Percentiles rank a stretch among this genome's conserved stretches.
phyloP scores from a whole-genome alignment of 75 land plant species.

The Gnetum montanum region DNA sequence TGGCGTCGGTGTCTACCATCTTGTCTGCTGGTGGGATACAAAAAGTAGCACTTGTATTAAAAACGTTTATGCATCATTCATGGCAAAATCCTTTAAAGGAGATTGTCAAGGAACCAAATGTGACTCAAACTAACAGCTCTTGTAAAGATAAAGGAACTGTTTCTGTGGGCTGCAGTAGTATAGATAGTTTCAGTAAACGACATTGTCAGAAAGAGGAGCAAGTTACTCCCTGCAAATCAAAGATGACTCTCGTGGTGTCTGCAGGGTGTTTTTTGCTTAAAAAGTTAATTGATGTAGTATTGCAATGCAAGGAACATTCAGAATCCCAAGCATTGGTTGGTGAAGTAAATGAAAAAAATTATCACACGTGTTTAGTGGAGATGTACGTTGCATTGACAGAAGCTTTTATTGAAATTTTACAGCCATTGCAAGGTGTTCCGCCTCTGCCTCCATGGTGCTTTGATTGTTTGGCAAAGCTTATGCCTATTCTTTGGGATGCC shows the following conservation, averaged over 20 bases:
- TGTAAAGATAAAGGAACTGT: neutral
- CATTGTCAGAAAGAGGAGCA: neutral
- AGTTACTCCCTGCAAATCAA: conserved; percentile 7
- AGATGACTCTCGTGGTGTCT: conserved; percentile 16
- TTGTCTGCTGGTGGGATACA: conserved; percentile 19
- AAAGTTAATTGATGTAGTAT: conserved; percentile 15
- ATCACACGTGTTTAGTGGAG: conserved; percentile 11
- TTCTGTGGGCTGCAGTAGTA: neutral
- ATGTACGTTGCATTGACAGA: conserved; percentile 26
- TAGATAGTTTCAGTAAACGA: neutral
- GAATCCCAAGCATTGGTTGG: neutral
- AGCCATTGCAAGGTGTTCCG: conserved; percentile 14
- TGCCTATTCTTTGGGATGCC: conserved; percentile 15
- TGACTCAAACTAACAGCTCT: neutral
- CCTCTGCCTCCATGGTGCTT: conserved; percentile 19
- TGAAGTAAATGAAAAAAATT: conserved; percentile 1
- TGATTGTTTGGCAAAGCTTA: conserved; percentile 17
- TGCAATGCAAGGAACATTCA: conserved; percentile 14
- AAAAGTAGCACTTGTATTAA: conserved; percentile 13
- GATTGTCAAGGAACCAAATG: neutral
- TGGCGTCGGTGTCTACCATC: conserved; percentile 10
- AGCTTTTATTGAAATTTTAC: conserved; percentile 21
- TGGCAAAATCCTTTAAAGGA: neutral
- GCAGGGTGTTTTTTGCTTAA: conserved; percentile 17
- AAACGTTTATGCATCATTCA: conserved; percentile 11